These are phyloP conservation scores for Diaporthe citriasiana DNA, from an alignment of 2,329 filamentous ascomycete species.

Conservation along the genomic window DNA sequence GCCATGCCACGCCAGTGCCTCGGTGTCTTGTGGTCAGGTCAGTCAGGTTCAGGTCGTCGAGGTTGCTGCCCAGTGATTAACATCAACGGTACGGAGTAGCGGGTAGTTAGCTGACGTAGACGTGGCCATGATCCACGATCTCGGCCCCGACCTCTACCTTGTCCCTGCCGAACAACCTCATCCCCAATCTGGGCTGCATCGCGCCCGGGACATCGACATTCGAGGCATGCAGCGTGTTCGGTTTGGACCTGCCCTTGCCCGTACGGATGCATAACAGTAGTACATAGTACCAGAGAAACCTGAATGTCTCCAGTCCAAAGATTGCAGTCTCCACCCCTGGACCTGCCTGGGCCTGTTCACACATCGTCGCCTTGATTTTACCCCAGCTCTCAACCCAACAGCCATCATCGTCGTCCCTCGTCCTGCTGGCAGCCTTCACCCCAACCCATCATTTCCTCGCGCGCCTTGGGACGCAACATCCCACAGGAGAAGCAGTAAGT, in stretches of 20 bases:
- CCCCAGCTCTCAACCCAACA: slow-evolving; percentile 22
- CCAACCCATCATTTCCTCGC: slow-evolving; percentile 1
- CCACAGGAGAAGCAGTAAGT: slow-evolving; percentile 26
- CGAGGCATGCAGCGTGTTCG: slow-evolving; percentile 1
- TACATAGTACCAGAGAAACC: background rate
- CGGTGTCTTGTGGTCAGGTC: slow-evolving; percentile 8
- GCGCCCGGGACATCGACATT: slow-evolving; percentile 18
- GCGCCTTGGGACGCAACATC: slow-evolving; percentile 8
- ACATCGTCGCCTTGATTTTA: slow-evolving; percentile 11
- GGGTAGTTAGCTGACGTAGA: background rate
- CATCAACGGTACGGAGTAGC: background rate
- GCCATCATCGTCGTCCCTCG: background rate
- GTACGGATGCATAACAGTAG: too few relatives aligned
- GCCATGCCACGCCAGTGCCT: too few relatives aligned
- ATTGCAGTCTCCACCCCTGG: slow-evolving; percentile 15
- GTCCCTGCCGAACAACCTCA: background rate
- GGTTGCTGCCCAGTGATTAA: background rate
- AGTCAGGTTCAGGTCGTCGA: background rate
- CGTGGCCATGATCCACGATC: background rate
- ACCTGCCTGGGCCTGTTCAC: background rate
- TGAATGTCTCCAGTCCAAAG: background rate
- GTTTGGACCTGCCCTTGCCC: background rate
- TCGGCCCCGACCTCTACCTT: slow-evolving; percentile 15
- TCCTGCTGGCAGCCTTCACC: background rate
- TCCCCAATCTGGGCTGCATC: slow-evolving; percentile 14